Base-by-base conservation (phyloP, 306 rosid species). In the Pueraria montana region DNA sequence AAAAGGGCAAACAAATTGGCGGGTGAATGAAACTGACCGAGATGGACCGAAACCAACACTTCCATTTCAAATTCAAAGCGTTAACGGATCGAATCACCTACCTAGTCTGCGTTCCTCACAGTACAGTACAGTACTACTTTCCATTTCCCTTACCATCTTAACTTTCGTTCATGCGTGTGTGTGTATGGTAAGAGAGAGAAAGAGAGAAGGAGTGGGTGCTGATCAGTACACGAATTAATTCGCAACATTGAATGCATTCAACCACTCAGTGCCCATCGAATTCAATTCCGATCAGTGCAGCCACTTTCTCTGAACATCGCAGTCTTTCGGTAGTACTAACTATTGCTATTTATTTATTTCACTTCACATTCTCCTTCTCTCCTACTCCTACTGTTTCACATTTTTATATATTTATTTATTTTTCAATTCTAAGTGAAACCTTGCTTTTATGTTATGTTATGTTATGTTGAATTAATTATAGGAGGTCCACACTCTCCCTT, bases 1-100 rank as follows among this genome's bases (percentile, higher is more conserved):
- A 8, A 78, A 40, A 38, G 14, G 32, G 71, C 26, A 11, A 48
- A 20, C 9, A 30, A 8, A 73, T 64, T 84, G 84, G 84, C 87
- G 81, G 84, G 87, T 21, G 77, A 84, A 78, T 71, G 68, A 79
- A 53, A n/a, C 59, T 17, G 58, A 55, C 61, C 8, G 18, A 1
- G 38, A 49, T 13, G 56, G 21, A n/a, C 40, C 34, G 4, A 30
- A 30, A 30, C 34, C 40, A 38, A 42, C 13, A 23, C 11, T 26
- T 76, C 32, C 56, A 12, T 53, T 81, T 77, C 55, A 65, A 82
- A 86, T 30, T 53, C 43, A 67, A 79, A 75, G 30, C 59, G n/a
- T n/a, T 18, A 43, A 38, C 40, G 70, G 45, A 17, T 17, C 20
- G 0, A 13, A 30, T 30, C 9, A 58, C 1, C 21, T 16, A 58